Conservation (phyloP, 176 grass and related monocot species). For the Aegilops speltoides region DNA sequence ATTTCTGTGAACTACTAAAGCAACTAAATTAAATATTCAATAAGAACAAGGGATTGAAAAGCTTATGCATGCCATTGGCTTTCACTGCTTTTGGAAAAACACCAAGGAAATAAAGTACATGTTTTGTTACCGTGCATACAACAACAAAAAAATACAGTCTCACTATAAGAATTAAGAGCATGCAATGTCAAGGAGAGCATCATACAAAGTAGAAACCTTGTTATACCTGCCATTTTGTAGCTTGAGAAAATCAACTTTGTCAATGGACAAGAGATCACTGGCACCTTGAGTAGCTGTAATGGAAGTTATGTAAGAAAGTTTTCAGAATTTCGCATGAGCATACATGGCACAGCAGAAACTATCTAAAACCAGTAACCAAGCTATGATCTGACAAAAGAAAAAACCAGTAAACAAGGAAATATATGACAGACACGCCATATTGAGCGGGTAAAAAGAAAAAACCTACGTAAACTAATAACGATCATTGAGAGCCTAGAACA, state of each 20-base stretch:
- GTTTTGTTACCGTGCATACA: background rate
- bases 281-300: slow-evolving; percentile 67
- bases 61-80: background rate
- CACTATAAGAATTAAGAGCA: background rate
- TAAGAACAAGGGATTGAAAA: background rate
- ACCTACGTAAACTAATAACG: slow-evolving; percentile 33
- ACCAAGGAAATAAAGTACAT: background rate
- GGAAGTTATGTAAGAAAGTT: slow-evolving; percentile 34
- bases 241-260: slow-evolving; percentile 91
- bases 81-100: background rate
- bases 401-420: background rate
- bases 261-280: slow-evolving; percentile 51
- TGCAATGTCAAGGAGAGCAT: background rate
- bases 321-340: slow-evolving; percentile 6
- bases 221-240: slow-evolving; percentile 97
- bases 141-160: background rate
- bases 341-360: background rate
- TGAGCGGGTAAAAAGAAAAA: slow-evolving; percentile 1
- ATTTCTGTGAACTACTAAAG: background rate
- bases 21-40: background rate
- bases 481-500: slow-evolving; percentile 74
- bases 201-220: background rate
- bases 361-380: slow-evolving; percentile 25
- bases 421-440: background rate
- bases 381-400: background rate